Conservation (phyloP, 1,284 basidiomycete species). For the Ustilago sp. region DNA sequence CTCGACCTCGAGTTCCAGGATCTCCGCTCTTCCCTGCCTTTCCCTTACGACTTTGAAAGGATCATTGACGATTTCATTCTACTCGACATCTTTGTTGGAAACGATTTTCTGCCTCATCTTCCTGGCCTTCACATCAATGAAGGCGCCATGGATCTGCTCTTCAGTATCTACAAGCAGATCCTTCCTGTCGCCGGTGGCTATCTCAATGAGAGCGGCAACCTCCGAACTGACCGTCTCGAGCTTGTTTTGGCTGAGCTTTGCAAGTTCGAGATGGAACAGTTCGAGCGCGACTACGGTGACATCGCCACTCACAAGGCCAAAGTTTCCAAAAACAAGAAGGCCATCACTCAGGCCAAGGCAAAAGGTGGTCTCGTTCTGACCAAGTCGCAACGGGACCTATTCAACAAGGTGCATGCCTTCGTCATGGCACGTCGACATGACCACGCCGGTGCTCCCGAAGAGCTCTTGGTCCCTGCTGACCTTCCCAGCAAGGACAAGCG, state of each 20-base stretch:
- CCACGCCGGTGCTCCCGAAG: constrained; percentile 47
- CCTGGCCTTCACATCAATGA: constrained; percentile 98
- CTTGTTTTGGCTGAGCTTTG: constrained; percentile 88
- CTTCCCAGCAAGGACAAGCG: constrained; percentile 47
- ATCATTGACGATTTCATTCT: constrained; percentile 98
- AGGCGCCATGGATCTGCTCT: constrained; percentile 90
- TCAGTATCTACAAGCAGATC: constrained; percentile 93
- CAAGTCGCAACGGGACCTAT: constrained; percentile 35
- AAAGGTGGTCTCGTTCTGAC: constrained; percentile 70
- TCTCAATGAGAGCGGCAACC: constrained; percentile 87
- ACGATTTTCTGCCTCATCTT: constrained; percentile 95
- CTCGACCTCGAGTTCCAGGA: constrained; percentile 89
- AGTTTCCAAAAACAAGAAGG: constrained; percentile 74
- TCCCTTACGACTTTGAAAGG: constrained; percentile 85
- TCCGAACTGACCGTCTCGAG: constrained; percentile 85
- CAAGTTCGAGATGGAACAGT: constrained; percentile 86
- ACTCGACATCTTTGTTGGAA: constrained; percentile 94
- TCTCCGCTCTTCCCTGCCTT: constrained; percentile 70
- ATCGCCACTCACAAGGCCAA: constrained; percentile 72
- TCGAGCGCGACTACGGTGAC: constrained; percentile 90
- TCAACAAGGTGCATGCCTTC: constrained; percentile 76
- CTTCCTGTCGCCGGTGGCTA: constrained; percentile 90
- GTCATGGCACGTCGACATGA: constrained; percentile 86
- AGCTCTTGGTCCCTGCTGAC: constrained; percentile 54
- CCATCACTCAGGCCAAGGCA: constrained; percentile 82